Conservation (phyloP, 2,329 filamentous ascomycete genomes). For the Ophiostoma fasciatum region DNA sequence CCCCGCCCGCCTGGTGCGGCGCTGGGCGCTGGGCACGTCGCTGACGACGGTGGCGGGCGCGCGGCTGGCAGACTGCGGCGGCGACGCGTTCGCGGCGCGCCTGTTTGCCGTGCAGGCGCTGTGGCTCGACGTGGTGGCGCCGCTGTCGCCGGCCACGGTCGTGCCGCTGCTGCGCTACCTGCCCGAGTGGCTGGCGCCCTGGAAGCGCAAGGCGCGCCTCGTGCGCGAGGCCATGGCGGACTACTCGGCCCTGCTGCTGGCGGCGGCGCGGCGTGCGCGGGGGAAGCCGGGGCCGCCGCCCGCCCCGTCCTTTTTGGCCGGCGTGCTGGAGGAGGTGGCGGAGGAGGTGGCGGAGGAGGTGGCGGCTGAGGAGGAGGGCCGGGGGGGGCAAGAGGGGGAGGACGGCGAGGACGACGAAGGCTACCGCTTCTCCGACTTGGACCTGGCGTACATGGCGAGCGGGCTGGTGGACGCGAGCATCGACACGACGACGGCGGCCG, state of each 20-base stretch:
- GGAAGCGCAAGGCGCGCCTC: not conserved
- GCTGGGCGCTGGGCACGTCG: not conserved
- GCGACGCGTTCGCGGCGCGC: not conserved
- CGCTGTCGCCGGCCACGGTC: not conserved
- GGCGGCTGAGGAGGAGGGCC: no score
- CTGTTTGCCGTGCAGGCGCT: not conserved
- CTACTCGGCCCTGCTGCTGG: not conserved
- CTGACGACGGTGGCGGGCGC: not conserved
- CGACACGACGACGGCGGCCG: not conserved
- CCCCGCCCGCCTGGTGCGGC: not conserved
- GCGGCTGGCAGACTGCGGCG: not conserved
- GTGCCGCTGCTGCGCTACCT: not conserved
- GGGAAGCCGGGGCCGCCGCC: no score
- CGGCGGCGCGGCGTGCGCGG: no score
- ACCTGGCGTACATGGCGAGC: not conserved
- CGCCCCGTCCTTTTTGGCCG: not conserved
- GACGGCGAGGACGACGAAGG: not conserved
- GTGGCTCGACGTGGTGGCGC: not conserved
- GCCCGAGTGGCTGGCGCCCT: not conserved
- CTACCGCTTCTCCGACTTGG: not conserved
- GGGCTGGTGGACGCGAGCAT: not conserved
- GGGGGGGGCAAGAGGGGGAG: not conserved
- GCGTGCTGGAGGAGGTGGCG: not conserved
- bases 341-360: no score
- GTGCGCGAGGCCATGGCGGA: not conserved